Percentiles rank a stretch among this genome's conserved stretches.
Conservation (phyloP, 257 asterid species). For the Nicotiana otophora region DNA sequence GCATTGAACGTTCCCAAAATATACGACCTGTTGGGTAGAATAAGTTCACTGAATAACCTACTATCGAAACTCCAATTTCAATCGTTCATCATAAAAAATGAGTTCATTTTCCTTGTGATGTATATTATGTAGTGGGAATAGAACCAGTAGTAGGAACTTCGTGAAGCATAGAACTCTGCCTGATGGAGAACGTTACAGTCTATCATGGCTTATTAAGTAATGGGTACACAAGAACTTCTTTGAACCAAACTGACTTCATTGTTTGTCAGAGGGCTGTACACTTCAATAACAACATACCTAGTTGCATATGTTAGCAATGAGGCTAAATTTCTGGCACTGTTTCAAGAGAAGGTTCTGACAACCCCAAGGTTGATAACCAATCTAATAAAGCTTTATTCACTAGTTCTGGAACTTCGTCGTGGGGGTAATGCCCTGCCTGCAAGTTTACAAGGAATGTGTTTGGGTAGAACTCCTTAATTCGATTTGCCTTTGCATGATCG, state of each 20-base stretch:
- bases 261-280: background rate
- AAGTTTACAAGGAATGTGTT: conserved; percentile 60
- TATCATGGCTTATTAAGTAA: background rate
- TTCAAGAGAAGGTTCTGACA: conserved; percentile 17
- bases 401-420: conserved; percentile 83
- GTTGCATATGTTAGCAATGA: background rate
- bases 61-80: background rate
- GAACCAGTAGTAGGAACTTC: background rate
- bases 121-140: background rate
- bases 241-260: no score
- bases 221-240: no score
- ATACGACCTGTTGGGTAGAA: background rate
- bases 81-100: background rate
- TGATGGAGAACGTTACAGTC: background rate
- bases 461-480: conserved; percentile 69
- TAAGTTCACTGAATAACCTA: background rate
- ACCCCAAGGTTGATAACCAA: conserved; percentile 49
- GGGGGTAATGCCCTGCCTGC: conserved; percentile 94
- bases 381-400: conserved; percentile 78
- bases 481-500: conserved; percentile 69
- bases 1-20: no score
- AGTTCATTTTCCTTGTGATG: background rate
- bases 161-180: background rate
- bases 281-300: background rate
- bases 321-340: background rate